Base-by-base conservation (phyloP, 2,329 filamentous ascomycete genomes). In the Aspergillus tanneri region DNA sequence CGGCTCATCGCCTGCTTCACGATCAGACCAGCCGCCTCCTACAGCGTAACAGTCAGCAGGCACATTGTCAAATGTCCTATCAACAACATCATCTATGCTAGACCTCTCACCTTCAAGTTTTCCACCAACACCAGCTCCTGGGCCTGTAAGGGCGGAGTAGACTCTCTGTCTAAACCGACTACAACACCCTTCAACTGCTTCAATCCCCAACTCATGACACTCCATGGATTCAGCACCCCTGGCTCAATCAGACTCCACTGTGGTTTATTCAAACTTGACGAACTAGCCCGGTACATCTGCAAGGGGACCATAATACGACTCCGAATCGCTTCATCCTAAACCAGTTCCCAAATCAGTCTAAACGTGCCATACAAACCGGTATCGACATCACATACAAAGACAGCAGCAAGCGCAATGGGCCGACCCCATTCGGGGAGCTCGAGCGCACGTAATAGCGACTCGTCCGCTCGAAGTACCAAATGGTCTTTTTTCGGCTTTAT, bases 371-470 rank as follows among this genome's bases (percentile, higher is more conserved):
- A 44, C 8, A 49, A 18, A 30, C 8, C 21, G 25, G 22, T n/a
- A n/a, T n/a, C n/a, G 12, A n/a, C 12, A 37, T 10, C 44, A 67
- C 73, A 46, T 69, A 77, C 74, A 40, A 97, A 75, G 4, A 91
- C 93, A 3, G 85, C 82, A 1, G 87, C 87, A 1, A 99, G 74
- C 3, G 88, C 89, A 8, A 92, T 77, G 2, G 93, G 93, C 37
- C 85, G 81, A 2, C 93, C 93, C 69, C 83, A 91, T 59, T 92
- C 84, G 36, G 84, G 83, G 40, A 79, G 87, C 56, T 91, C 85
- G 44, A 99, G 75, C 27, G 84, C 82, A 19, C 82, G 79, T 18
- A 87, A 73, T 1, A 99, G 78, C 23, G 81, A 76, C 27, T 87
- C 82, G 58, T 79, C 75, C 1, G 76, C 77, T 27, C 71, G 68